A percentile compares a stretch with the other conserved stretches of the same genome.
These are phyloP conservation scores for Lichtheimia hyalospora DNA, from an alignment of 371 early-diverging fungal species.

Conservation along the genomic window DNA sequence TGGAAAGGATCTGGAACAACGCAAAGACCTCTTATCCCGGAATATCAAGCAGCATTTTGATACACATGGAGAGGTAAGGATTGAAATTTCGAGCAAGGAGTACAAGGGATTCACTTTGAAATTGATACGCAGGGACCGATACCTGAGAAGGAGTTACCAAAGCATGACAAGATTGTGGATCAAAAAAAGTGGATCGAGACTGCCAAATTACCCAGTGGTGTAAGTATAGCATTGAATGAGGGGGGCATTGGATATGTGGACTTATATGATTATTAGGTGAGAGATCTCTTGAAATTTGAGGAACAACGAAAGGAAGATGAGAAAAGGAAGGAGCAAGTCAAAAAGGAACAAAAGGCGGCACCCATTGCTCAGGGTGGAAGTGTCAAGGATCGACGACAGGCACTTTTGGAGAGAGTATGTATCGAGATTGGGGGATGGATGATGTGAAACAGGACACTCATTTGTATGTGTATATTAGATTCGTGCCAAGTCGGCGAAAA, in stretches of 20 bases:
- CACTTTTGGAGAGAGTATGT: conserved; percentile 37
- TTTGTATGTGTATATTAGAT: conserved; percentile 4
- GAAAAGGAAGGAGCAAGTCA: conserved; percentile 11
- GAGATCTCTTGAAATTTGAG: conserved; percentile 24
- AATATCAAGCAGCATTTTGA: conserved; percentile 24
- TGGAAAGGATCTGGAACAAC: conserved; percentile 29
- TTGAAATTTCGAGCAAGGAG: not conserved
- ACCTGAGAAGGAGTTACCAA: conserved; percentile 40
- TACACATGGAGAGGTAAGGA: conserved; percentile 20
- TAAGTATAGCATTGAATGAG: conserved; percentile 10
- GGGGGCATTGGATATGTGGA: not conserved
- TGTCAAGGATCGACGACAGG: conserved; percentile 35
- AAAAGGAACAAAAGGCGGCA: conserved; percentile 14
- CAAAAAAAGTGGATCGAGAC: conserved; percentile 31
- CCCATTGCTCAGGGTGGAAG: conserved; percentile 24
- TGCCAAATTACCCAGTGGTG: conserved; percentile 34
- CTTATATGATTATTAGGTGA: conserved; percentile 11
- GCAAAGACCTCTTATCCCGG: conserved; percentile 19
- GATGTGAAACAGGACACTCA: not conserved
- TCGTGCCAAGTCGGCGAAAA: conserved; percentile 15
- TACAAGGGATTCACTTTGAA: not conserved
- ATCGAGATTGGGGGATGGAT: not conserved
- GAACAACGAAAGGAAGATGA: conserved; percentile 24
- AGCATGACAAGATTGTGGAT: conserved; percentile 24
- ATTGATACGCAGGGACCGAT: conserved; percentile 23